These are phyloP conservation scores for Arxiozyma slooffiae DNA, from an alignment of 1,139 yeast genomes.

Conservation along the genomic window DNA sequence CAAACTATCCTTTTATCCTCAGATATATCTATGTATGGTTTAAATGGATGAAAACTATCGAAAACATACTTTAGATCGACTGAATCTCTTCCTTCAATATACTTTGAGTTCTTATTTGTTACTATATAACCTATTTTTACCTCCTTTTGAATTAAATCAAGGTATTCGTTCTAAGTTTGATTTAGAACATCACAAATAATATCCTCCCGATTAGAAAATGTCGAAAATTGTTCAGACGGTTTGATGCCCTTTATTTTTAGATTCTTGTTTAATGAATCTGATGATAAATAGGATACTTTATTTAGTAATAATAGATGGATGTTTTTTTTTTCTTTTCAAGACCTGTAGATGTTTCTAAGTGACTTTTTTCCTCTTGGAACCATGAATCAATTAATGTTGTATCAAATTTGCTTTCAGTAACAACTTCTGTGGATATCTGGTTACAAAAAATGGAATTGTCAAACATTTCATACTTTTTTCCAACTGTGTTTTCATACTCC, in stretches of 20 bases:
- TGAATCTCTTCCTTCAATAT: constrained; percentile 32
- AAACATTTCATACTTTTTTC: constrained; percentile 56
- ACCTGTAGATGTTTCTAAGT: constrained; percentile 16
- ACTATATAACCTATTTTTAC: constrained; percentile 50
- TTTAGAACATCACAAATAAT: constrained; percentile 39
- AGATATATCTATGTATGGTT: constrained; percentile 40
- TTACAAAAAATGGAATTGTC: constrained; percentile 39
- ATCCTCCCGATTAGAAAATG: constrained; percentile 24
- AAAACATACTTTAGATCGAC: constrained; percentile 43
- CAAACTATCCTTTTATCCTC: constrained; percentile 24
- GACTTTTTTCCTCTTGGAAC: constrained; percentile 37
- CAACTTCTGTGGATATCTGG: not conserved
- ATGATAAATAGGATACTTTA: constrained; percentile 63
- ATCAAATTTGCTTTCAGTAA: constrained; percentile 1
- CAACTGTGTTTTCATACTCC: constrained; percentile 62
- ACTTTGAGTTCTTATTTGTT: constrained; percentile 48
- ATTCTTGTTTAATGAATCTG: constrained; percentile 61
- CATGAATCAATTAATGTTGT: constrained; percentile 38
- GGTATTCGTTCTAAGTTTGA: constrained; percentile 38
- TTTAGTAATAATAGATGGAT: constrained; percentile 64
- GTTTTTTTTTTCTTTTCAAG: constrained; percentile 41
- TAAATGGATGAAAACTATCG: constrained; percentile 82
- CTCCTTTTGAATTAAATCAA: constrained; percentile 24
- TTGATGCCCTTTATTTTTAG: constrained; percentile 41
- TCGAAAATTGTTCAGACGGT: constrained; percentile 36